Percentiles rank a stretch among this genome's conserved stretches.
Conservation (phyloP, 345 rosid genomes). For the Gossypium sturtianum region DNA sequence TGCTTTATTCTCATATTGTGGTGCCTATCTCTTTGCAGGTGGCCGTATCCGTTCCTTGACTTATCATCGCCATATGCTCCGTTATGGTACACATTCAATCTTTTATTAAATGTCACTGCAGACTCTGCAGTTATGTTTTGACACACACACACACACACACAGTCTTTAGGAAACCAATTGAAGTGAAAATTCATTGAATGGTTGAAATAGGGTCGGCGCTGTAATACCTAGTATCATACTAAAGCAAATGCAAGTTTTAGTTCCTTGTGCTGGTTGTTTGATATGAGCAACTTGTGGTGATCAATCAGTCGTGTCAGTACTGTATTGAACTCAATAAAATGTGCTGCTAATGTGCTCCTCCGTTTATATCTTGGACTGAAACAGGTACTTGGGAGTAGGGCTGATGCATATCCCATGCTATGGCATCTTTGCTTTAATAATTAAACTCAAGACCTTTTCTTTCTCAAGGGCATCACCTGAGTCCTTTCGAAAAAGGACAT, state of each 20-base stretch:
- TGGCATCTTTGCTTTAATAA: conserved; percentile 49
- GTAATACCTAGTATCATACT: no score
- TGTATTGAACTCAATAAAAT: neutral
- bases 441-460: conserved; percentile 51
- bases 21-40: conserved; percentile 44
- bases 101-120: neutral
- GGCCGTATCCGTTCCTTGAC: conserved; percentile 95
- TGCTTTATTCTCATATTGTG: conserved; percentile 5
- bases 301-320: neutral
- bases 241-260: no score
- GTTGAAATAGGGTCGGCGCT: no score
- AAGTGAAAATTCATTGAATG: no score
- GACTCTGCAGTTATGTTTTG: neutral
- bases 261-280: no score
- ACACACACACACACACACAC: no score
- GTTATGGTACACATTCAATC: conserved; percentile 49
- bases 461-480: conserved; percentile 45
- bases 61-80: conserved; percentile 67
- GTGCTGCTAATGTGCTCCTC: neutral
- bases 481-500: conserved; percentile 28
- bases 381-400: conserved; percentile 79
- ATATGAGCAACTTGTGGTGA: no score
- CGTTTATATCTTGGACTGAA: conserved; percentile 9
- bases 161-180: no score
- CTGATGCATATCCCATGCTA: conserved; percentile 66